Base-by-base conservation (phyloP, 768 basidiomycete genomes). In the Serendipita vermifera region DNA sequence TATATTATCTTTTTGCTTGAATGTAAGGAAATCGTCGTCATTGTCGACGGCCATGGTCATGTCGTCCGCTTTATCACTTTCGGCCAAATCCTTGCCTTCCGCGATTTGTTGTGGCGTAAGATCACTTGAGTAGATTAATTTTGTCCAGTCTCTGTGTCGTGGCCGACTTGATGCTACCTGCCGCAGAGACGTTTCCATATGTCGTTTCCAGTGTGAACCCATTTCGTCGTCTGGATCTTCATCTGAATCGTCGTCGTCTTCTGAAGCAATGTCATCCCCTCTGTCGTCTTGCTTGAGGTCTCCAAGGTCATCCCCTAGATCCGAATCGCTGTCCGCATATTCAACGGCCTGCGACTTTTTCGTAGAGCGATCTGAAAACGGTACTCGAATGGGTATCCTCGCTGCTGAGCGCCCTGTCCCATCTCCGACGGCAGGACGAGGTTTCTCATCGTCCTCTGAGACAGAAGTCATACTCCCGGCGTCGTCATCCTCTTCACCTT, bases 311-410 rank as follows among this genome's bases (percentile, higher is more conserved):
- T 76, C 71, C 38, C 70, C 76, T n/a, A 75, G 60, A 57, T 90
- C 86, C 1, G 87, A 88, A 64, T 88, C 87, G 61, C 82, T 85
- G 38, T 88, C 84, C 1, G 82, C 85, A 60, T 83, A 89, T 51
- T 79, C 78, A 24, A 85, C 66, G 7, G 76, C 75, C 3, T 70
- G 67, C 67, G 43, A 71, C 67, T 36, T 68, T 69, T 31, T 68
- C 70, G 24, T 64, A 66, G 1, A 66, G 70, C 0, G 65, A 64
- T 9, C 73, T n/a, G 9, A 9, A 26, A 20, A 11, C 64, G 6
- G 58, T 62, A 2, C 59, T 62, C 46, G 24, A 29, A 29, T 51
- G 20, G 46, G 46, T 2, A 26, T 20, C n/a, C 46, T 4, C 5
- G 29, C 22, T 26, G 46, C 31, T 20, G 46, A 51, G n/a, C 46